phyloP scores from a whole-genome alignment of 2,329 filamentous ascomycete species.

The Penicillium sp. region DNA sequence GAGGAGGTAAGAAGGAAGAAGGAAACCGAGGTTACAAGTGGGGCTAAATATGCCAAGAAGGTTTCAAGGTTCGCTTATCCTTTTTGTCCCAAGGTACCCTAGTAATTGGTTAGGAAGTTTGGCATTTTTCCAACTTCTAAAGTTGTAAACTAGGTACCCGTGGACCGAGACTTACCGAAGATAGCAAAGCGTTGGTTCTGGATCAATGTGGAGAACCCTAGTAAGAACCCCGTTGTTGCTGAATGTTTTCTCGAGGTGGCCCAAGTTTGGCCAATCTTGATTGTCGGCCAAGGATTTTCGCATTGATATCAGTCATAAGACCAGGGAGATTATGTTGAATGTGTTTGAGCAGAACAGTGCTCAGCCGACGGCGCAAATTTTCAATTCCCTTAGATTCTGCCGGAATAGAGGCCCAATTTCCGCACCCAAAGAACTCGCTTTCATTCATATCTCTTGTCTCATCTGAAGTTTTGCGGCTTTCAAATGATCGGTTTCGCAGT shows the following conservation, averaged over 20 bases:
- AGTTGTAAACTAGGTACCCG: too few relatives aligned
- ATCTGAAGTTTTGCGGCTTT: conserved; percentile 31
- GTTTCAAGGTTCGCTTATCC: too few relatives aligned
- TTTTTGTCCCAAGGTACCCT: too few relatives aligned
- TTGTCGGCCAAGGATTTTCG: conserved; percentile 37
- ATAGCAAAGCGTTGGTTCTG: too few relatives aligned
- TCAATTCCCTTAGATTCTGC: conserved; percentile 31
- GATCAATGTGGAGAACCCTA: too few relatives aligned
- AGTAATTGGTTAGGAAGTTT: too few relatives aligned
- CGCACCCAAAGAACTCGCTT: conserved; percentile 32
- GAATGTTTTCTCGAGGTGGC: conserved; percentile 20
- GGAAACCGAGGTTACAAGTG: too few relatives aligned
- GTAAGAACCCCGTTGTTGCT: too few relatives aligned
- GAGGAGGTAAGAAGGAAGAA: too few relatives aligned
- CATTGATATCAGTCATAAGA: conserved; percentile 38
- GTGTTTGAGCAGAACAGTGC: conserved; percentile 34
- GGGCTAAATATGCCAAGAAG: too few relatives aligned
- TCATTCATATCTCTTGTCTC: conserved; percentile 33
- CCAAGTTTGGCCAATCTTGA: conserved; percentile 28
- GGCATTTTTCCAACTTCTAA: too few relatives aligned
- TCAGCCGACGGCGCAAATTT: conserved; percentile 34
- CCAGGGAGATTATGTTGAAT: conserved; percentile 37
- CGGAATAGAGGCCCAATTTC: conserved; percentile 30
- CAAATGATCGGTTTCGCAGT: conserved; percentile 47
- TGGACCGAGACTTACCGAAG: too few relatives aligned